Conservation (phyloP, 176 grass and related monocot species). For the Themeda triandra region DNA sequence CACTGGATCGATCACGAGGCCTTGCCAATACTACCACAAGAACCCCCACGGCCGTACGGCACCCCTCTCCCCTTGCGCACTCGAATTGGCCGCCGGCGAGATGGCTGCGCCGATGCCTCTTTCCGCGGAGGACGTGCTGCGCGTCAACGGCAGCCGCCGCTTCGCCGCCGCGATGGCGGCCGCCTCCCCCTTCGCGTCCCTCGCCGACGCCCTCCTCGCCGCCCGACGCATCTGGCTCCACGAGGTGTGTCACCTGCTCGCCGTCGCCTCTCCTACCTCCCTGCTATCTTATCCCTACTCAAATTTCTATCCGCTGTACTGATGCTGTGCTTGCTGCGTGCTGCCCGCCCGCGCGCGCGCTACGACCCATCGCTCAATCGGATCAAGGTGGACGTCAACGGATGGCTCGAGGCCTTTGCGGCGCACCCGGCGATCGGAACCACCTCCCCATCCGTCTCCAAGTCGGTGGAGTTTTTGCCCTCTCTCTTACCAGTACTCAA, state of each 20-base stretch:
- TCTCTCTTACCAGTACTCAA: not conserved
- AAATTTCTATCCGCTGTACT: not conserved
- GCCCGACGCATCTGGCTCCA: conserved; percentile 91
- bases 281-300: not conserved
- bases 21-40: no score
- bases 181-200: conserved; percentile 65
- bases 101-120: conserved; percentile 31
- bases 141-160: conserved; percentile 61
- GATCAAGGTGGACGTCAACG: conserved; percentile 79
- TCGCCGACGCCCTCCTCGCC: conserved; percentile 52
- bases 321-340: not conserved
- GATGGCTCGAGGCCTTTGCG: conserved; percentile 93
- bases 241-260: conserved; percentile 34
- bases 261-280: not conserved
- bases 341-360: not conserved
- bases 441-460: conserved; percentile 58
- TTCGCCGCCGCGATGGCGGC: conserved; percentile 68
- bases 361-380: not conserved
- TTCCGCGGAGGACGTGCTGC: conserved; percentile 51
- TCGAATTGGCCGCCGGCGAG: not conserved
- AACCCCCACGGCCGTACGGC: not conserved
- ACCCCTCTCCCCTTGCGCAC: not conserved
- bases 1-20: no score
- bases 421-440: conserved; percentile 80
- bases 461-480: conserved; percentile 25